Conservation (phyloP, 1,284 basidiomycete genomes). For the Ceratobasidium sp. region DNA sequence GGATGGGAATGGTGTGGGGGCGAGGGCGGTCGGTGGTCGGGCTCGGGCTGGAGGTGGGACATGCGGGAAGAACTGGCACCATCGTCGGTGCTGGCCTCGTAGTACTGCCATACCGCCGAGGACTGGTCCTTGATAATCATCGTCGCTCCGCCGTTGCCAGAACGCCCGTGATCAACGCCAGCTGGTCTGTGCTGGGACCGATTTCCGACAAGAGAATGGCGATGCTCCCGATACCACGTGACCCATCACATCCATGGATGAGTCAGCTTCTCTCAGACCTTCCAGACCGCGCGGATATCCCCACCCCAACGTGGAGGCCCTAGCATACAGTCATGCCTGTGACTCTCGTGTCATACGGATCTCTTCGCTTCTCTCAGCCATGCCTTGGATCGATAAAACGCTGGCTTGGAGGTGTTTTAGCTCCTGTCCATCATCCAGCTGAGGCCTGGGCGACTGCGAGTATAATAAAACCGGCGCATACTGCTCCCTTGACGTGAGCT, state of each 20-base stretch:
- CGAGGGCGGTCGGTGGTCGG: constrained; percentile 29
- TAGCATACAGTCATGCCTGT: not conserved
- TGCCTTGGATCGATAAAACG: not conserved
- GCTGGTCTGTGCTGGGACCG: constrained; percentile 31
- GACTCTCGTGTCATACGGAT: no score
- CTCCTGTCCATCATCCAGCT: not conserved
- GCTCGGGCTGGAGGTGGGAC: constrained; percentile 41
- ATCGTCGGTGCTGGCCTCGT: constrained; percentile 43
- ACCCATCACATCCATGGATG: not conserved
- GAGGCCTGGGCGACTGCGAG: not conserved
- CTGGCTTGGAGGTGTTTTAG: no score
- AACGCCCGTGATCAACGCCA: constrained; percentile 44
- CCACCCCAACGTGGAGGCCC: not conserved
- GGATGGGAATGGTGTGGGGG: constrained; percentile 15
- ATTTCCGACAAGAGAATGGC: constrained; percentile 32
- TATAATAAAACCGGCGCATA: no score
- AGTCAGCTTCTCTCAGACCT: not conserved
- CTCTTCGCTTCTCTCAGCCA: no score
- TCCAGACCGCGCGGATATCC: not conserved
- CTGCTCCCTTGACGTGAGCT: no score
- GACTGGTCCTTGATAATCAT: constrained; percentile 46
- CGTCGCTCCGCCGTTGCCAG: constrained; percentile 20
- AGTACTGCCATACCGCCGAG: constrained; percentile 43
- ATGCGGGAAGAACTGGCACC: constrained; percentile 36
- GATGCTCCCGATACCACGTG: constrained; percentile 27